Evolutionary conservation across 768 basidiomycete species (phyloP).

Genomic region (Termitomyces titanicus): DNA sequence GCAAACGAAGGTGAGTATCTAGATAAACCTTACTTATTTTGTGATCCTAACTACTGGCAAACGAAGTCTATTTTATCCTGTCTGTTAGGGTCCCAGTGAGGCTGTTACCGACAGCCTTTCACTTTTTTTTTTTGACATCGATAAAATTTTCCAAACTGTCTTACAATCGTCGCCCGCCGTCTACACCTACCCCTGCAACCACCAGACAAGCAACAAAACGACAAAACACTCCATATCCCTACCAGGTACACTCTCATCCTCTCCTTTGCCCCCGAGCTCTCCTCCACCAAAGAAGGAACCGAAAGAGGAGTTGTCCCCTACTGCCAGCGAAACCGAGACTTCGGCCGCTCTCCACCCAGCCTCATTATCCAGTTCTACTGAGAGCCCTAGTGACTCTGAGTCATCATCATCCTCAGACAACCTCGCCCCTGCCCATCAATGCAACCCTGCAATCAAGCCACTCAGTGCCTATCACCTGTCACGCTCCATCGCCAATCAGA

Average conservation of each 20-base stretch:
- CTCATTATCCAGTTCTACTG: background rate
- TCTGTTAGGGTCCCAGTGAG: too few relatives aligned
- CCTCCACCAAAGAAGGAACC: background rate
- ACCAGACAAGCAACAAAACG: background rate
- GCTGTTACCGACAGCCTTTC: too few relatives aligned
- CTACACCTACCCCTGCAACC: background rate
- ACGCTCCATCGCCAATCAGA: too few relatives aligned
- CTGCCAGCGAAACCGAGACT: background rate
- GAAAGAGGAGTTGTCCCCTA: background rate
- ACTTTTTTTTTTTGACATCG: too few relatives aligned
- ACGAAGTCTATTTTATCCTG: background rate
- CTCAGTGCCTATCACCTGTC: too few relatives aligned
- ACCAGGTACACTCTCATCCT: background rate
- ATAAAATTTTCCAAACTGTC: too few relatives aligned
- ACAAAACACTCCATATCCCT: background rate
- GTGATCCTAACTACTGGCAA: too few relatives aligned
- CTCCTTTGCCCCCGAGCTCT: background rate
- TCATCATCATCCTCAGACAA: background rate
- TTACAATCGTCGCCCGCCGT: background rate
- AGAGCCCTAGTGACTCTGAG: background rate
- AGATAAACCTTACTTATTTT: too few relatives aligned
- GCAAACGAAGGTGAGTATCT: too few relatives aligned
- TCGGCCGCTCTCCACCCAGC: background rate
- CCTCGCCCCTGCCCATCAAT: background rate
- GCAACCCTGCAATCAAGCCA: background rate